These are phyloP conservation scores for Aureobasidium sp. DNA, from an alignment of 2,329 filamentous ascomycete species.

Conservation along the genomic window DNA sequence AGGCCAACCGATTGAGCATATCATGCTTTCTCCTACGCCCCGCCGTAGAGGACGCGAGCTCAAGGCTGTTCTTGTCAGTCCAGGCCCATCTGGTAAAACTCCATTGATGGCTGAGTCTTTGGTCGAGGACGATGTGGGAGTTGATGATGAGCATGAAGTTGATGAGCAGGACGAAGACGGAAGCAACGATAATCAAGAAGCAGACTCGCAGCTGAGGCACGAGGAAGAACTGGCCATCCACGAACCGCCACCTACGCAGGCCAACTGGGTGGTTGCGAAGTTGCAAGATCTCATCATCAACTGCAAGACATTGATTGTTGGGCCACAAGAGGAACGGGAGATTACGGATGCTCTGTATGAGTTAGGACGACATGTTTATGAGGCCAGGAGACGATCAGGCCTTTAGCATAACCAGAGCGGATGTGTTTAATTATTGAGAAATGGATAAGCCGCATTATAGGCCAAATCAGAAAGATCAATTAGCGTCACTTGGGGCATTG, in stretches of 20 bases:
- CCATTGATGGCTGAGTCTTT: neutral
- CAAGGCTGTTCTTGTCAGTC: neutral
- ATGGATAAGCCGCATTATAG: neutral
- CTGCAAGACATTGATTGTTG: conserved; percentile 49
- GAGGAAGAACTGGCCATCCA: conserved; percentile 5
- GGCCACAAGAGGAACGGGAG: conserved; percentile 58
- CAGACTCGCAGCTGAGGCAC: conserved; percentile 13
- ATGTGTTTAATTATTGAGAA: neutral
- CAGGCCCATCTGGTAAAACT: neutral
- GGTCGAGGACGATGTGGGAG: neutral
- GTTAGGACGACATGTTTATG: conserved; percentile 65
- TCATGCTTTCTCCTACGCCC: conserved; percentile 1
- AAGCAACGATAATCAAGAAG: neutral
- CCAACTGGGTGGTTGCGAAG: conserved; percentile 47
- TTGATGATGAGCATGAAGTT: neutral
- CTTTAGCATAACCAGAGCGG: neutral
- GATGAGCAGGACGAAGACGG: conserved; percentile 1
- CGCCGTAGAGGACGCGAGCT: neutral
- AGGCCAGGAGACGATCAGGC: conserved; percentile 46
- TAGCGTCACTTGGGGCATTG: too few relatives aligned
- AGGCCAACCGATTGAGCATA: neutral
- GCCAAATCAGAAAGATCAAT: neutral
- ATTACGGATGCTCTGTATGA: conserved; percentile 76
- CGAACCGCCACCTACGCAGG: conserved; percentile 32
- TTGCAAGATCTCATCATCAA: conserved; percentile 53